Conservation (phyloP, 2,329 filamentous ascomycete genomes). For the Cercospora sp. region DNA sequence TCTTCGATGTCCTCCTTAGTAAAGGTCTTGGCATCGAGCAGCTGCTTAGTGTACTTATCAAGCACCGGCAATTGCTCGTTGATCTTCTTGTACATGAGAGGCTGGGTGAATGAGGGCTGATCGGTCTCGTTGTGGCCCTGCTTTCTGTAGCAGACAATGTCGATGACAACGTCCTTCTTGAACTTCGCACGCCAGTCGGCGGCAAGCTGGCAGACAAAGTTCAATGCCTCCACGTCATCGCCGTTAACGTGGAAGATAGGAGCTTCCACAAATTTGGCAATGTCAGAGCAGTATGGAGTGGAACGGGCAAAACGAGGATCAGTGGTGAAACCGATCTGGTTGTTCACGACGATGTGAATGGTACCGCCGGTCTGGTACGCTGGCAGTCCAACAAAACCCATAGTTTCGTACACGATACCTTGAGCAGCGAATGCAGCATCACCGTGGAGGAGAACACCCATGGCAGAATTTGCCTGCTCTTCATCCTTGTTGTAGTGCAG, state of each 20-base stretch:
- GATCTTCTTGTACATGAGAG: slow-evolving; percentile 99
- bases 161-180: slow-evolving; percentile 96
- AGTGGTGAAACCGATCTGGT: slow-evolving; percentile 99
- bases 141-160: slow-evolving; percentile 98
- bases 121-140: slow-evolving; percentile 99
- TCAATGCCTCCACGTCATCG: slow-evolving; percentile 96
- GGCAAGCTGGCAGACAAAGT: slow-evolving; percentile 95
- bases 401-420: slow-evolving; percentile 96
- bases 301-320: slow-evolving; percentile 96
- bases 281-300: slow-evolving; percentile 98
- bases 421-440: slow-evolving; percentile 96
- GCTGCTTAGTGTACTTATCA: slow-evolving; percentile 87
- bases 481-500: slow-evolving; percentile 99
- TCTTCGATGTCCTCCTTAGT: slow-evolving; percentile 97
- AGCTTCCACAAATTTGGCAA: slow-evolving; percentile 97
- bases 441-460: slow-evolving; percentile 94
- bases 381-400: slow-evolving; percentile 94
- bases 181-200: slow-evolving; percentile 98
- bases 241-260: slow-evolving; percentile 99
- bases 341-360: slow-evolving; percentile 96
- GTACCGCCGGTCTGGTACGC: slow-evolving; percentile 97
- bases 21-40: slow-evolving; percentile 89
- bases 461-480: slow-evolving; percentile 80
- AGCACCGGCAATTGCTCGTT: slow-evolving; percentile 79
- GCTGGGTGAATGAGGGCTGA: slow-evolving; percentile 99